Percentiles rank a stretch among this genome's conserved stretches.
These are phyloP conservation scores for Telopea speciosissima DNA, from an alignment of 177 flowering plant genomes.

Conservation along the genomic window DNA sequence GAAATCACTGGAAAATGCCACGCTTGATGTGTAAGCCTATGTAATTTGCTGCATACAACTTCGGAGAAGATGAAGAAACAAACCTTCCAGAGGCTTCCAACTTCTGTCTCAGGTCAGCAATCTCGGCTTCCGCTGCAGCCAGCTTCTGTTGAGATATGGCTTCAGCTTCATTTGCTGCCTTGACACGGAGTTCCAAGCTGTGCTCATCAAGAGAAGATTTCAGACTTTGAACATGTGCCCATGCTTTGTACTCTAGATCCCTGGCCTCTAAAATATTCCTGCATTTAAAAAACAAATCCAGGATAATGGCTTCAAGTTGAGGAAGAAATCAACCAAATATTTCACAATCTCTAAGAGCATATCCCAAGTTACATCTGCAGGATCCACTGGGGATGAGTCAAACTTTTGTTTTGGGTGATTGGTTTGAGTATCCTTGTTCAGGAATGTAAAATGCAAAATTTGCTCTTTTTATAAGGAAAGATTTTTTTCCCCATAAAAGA, in stretches of 20 bases:
- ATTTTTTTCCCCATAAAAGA: no score
- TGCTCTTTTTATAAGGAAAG: no score
- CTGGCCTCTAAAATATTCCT: constrained; percentile 76
- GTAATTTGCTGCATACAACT: neutral
- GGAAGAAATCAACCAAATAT: no score
- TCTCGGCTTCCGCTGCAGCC: constrained; percentile 95
- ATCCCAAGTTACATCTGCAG: no score
- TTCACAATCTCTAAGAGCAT: no score
- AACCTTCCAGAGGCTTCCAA: constrained; percentile 73
- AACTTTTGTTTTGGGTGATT: no score
- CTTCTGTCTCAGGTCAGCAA: constrained; percentile 80
- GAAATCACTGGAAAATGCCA: neutral
- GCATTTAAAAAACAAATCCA: constrained; percentile 5
- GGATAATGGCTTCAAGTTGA: no score
- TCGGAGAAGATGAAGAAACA: neutral
- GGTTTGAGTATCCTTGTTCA: no score
- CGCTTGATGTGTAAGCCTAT: neutral
- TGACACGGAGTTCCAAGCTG: constrained; percentile 73
- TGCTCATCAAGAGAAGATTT: constrained; percentile 88
- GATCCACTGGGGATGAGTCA: no score
- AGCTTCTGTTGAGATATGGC: constrained; percentile 79
- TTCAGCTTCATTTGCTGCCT: constrained; percentile 90
- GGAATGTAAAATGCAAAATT: no score
- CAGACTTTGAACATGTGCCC: constrained; percentile 83
- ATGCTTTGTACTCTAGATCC: constrained; percentile 77